Percentiles rank a stretch among this genome's conserved stretches.
phyloP scores from a whole-genome alignment of 352 stramenopile species.

The Phytopythium kandeliae region DNA sequence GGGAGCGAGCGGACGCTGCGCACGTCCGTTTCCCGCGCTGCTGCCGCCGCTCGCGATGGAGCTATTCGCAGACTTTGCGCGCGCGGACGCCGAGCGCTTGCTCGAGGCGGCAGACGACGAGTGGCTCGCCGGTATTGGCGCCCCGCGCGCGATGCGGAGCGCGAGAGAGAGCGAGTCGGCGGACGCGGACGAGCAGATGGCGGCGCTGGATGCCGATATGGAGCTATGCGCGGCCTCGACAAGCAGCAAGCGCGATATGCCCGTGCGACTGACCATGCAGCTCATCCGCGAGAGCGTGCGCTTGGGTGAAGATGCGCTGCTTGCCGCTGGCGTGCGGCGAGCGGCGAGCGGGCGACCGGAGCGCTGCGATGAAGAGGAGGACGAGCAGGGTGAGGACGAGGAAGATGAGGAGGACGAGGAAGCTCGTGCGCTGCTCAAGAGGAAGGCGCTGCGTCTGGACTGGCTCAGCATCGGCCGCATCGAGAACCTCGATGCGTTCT shows the following conservation, averaged over 20 bases:
- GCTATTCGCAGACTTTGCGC: constrained; percentile 26
- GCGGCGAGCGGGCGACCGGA: background rate
- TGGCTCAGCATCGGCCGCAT: constrained; percentile 67
- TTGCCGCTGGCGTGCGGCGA: no score
- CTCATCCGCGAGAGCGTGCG: constrained; percentile 50
- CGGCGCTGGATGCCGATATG: constrained; percentile 49
- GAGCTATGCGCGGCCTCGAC: constrained; percentile 27
- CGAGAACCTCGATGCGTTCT: constrained; percentile 74
- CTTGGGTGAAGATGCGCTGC: background rate
- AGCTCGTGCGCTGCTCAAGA: constrained; percentile 35
- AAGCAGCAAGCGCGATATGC: constrained; percentile 22
- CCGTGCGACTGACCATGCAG: constrained; percentile 51
- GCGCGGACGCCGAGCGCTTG: constrained; percentile 21
- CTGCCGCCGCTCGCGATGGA: constrained; percentile 15
- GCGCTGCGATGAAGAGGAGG: constrained; percentile 4
- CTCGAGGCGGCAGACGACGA: constrained; percentile 24
- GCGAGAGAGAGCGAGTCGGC: constrained; percentile 11
- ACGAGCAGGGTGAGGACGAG: constrained; percentile 10
- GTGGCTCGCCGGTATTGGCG: constrained; percentile 23
- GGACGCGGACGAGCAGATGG: constrained; percentile 49
- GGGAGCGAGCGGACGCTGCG: no score
- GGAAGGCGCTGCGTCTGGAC: constrained; percentile 61
- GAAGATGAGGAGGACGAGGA: constrained; percentile 17
- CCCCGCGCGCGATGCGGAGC: constrained; percentile 1
- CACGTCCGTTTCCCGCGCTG: background rate